A percentile compares a stretch with the other conserved stretches of the same genome.
Conservation (phyloP, 257 asterid genomes). For the Gentiana straminea region DNA sequence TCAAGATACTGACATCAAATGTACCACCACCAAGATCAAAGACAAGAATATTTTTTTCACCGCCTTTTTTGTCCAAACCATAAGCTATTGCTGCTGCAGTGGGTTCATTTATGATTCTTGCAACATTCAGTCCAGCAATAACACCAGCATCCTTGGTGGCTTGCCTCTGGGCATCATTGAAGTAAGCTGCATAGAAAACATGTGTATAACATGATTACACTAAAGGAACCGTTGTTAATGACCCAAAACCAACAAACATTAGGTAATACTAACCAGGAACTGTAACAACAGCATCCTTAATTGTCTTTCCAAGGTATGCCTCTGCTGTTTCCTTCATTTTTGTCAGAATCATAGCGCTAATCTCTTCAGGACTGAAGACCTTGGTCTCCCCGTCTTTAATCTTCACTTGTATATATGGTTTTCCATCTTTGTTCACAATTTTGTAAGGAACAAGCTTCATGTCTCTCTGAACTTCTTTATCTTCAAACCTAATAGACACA, state of each 20-base stretch:
- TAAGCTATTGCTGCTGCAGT: slow-evolving; percentile 97
- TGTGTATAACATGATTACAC: no score
- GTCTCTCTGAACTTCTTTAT: slow-evolving; percentile 85
- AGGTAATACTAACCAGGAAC: slow-evolving; percentile 54
- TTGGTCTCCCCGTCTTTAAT: slow-evolving; percentile 75
- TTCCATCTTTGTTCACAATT: slow-evolving; percentile 83
- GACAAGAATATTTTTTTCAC: slow-evolving; percentile 89
- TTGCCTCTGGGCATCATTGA: slow-evolving; percentile 95
- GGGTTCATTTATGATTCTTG: slow-evolving; percentile 84
- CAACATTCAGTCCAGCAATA: slow-evolving; percentile 90
- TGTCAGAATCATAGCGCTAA: slow-evolving; percentile 86
- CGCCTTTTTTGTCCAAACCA: slow-evolving; percentile 75
- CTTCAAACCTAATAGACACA: slow-evolving; percentile 50
- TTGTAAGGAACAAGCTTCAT: slow-evolving; percentile 84
- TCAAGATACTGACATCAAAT: slow-evolving; percentile 89
- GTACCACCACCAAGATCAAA: slow-evolving; percentile 99
- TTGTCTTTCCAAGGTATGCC: slow-evolving; percentile 83
- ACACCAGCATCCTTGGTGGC: slow-evolving; percentile 90
- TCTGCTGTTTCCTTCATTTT: slow-evolving; percentile 93
- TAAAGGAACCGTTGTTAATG: no score
- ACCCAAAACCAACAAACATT: no score
- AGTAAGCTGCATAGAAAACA: slow-evolving; percentile 41
- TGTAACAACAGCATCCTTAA: slow-evolving; percentile 87
- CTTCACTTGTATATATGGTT: slow-evolving; percentile 80
- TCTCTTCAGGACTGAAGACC: slow-evolving; percentile 92